Evolutionary conservation across 1,284 basidiomycete genomes (phyloP).

Genomic region (Coniophora puteana): DNA sequence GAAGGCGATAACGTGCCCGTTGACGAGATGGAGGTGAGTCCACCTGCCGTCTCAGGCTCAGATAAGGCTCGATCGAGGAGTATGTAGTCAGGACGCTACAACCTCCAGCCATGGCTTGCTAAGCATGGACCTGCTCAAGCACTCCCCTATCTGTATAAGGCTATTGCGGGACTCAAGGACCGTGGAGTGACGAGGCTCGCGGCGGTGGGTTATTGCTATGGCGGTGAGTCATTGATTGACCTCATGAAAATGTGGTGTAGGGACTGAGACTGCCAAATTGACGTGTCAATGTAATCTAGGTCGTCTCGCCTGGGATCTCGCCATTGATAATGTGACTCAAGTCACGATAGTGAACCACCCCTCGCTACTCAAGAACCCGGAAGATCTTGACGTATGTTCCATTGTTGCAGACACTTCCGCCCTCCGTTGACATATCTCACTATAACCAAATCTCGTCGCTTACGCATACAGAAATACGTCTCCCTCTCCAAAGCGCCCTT

Average conservation of each 20-base stretch:
- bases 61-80: slow-evolving; percentile 1
- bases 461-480: slow-evolving; percentile 28
- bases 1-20: slow-evolving; percentile 34
- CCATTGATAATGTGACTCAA: slow-evolving; percentile 27
- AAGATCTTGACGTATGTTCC: slow-evolving; percentile 29
- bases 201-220: slow-evolving; percentile 29
- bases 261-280: slow-evolving; percentile 5
- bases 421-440: background rate
- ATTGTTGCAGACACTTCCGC: background rate
- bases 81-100: slow-evolving; percentile 4
- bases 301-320: slow-evolving; percentile 32
- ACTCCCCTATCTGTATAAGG: slow-evolving; percentile 22
- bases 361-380: slow-evolving; percentile 34
- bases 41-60: background rate
- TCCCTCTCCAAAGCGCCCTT: slow-evolving; percentile 27
- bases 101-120: slow-evolving; percentile 16
- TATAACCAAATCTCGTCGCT: slow-evolving; percentile 19
- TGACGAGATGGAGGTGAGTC: too few species aligned
- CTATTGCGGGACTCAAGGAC: slow-evolving; percentile 22
- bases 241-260: slow-evolving; percentile 1
- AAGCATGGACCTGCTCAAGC: slow-evolving; percentile 21
- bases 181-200: slow-evolving; percentile 21
- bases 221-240: slow-evolving; percentile 30
- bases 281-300: slow-evolving; percentile 20
- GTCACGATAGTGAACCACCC: slow-evolving; percentile 37